Conservation (phyloP, 148 eudicot genomes). For the Camellia lanceoleosa region DNA sequence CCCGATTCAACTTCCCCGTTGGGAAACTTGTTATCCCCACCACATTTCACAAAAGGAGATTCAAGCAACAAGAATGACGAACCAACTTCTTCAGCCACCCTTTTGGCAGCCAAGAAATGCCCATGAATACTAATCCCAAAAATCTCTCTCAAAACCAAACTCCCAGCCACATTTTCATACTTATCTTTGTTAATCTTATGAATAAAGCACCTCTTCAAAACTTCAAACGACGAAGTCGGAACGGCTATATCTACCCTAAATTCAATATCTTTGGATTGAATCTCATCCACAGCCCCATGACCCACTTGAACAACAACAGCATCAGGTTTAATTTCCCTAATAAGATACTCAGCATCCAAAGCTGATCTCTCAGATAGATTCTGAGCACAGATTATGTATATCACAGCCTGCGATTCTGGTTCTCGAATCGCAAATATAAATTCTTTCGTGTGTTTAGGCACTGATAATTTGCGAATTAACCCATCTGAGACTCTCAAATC, state of each 20-base stretch:
- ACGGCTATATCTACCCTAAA: constrained; percentile 29
- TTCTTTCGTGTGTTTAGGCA: constrained; percentile 75
- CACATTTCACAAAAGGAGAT: constrained; percentile 43
- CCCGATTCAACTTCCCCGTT: constrained; percentile 27
- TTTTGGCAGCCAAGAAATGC: constrained; percentile 69
- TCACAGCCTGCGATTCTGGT: constrained; percentile 44
- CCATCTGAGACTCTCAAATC: constrained; percentile 55
- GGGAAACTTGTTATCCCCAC: constrained; percentile 15
- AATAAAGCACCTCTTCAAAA: constrained; percentile 66
- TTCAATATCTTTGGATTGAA: constrained; percentile 31
- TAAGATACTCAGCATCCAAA: constrained; percentile 64
- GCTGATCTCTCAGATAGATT: constrained; percentile 86
- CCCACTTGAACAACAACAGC: constrained; percentile 68
- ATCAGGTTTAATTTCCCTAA: constrained; percentile 69
- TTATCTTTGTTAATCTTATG: constrained; percentile 56
- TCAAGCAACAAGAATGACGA: constrained; percentile 61
- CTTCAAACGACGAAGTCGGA: constrained; percentile 75
- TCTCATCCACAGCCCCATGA: constrained; percentile 24
- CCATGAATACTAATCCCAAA: constrained; percentile 74
- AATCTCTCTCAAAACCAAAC: constrained; percentile 77
- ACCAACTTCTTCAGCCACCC: constrained; percentile 70
- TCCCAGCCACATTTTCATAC: constrained; percentile 77
- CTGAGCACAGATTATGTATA: constrained; percentile 78
- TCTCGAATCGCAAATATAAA: constrained; percentile 70
- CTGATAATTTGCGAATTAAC: constrained; percentile 47